Evolutionary conservation across 345 rosid genomes (phyloP).

Genomic region (Laguncularia racemosa): DNA sequence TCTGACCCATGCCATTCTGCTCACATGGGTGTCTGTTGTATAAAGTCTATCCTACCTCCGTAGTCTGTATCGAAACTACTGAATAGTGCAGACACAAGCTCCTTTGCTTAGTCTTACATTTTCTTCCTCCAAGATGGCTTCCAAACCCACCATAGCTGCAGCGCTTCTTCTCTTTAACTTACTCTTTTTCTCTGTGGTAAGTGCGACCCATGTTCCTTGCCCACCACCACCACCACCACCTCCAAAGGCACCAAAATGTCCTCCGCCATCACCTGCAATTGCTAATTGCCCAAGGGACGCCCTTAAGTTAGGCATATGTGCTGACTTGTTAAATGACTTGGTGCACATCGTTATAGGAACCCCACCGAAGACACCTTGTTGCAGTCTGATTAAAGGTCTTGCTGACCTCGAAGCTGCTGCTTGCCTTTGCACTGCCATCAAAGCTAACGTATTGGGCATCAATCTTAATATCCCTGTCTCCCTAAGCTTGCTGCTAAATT

Average conservation of each 20-base stretch:
- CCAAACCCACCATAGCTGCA: slow-evolving; percentile 6
- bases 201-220: slow-evolving; percentile 12
- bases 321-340: slow-evolving; percentile 34
- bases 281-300: slow-evolving; percentile 58
- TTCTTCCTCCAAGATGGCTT: slow-evolving; percentile 14
- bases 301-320: slow-evolving; percentile 65
- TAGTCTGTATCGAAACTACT: neutral
- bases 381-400: slow-evolving; percentile 40
- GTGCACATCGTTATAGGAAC: slow-evolving; percentile 37
- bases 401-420: slow-evolving; percentile 69
- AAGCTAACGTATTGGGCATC: slow-evolving; percentile 54
- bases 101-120: neutral
- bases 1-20: slow-evolving; percentile 7
- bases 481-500: slow-evolving; percentile 54
- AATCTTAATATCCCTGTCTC: slow-evolving; percentile 48
- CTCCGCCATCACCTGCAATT: slow-evolving; percentile 9
- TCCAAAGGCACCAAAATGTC: no score
- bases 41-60: neutral
- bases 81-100: neutral
- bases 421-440: slow-evolving; percentile 79
- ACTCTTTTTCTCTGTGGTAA: slow-evolving; percentile 17
- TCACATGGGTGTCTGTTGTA: slow-evolving; percentile 16
- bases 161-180: slow-evolving; percentile 18
- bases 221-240: slow-evolving; percentile 2
- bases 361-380: slow-evolving; percentile 57